These are phyloP conservation scores for Irpex lacteus DNA, from an alignment of 1,284 basidiomycete genomes.

Conservation along the genomic window DNA sequence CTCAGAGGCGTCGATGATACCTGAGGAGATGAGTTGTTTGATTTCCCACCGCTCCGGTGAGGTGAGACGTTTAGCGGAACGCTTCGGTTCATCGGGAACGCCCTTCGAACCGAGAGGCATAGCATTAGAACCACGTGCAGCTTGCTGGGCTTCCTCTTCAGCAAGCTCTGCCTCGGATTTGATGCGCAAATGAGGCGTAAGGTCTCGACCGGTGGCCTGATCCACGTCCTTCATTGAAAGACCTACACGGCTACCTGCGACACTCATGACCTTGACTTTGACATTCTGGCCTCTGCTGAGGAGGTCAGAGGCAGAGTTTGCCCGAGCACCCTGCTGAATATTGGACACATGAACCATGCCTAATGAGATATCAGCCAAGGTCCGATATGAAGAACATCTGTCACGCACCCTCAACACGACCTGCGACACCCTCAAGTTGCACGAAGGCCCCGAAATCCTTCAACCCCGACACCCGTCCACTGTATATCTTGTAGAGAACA, in stretches of 20 bases:
- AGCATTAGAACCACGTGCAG: conserved; percentile 69
- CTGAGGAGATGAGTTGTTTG: conserved; percentile 97
- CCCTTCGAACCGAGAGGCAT: conserved; percentile 49
- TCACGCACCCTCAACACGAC: conserved; percentile 84
- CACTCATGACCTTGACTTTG: conserved; percentile 95
- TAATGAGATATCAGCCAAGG: conserved; percentile 28
- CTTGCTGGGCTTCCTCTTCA: conserved; percentile 68
- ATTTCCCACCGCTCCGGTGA: conserved; percentile 99
- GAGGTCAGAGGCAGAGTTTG: conserved; percentile 86
- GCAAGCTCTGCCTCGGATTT: conserved; percentile 88
- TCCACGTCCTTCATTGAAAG: conserved; percentile 99
- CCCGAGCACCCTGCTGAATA: conserved; percentile 80
- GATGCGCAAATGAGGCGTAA: conserved; percentile 91
- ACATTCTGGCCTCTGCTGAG: conserved; percentile 83
- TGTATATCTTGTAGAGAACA: conserved; percentile 93
- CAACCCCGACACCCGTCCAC: conserved; percentile 80
- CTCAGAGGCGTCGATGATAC: conserved; percentile 88
- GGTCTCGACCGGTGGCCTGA: conserved; percentile 84
- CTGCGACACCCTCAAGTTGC: conserved; percentile 81
- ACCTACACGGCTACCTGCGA: conserved; percentile 78
- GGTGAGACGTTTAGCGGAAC: conserved; percentile 88
- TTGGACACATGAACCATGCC: conserved; percentile 96
- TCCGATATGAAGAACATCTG: conserved; percentile 13
- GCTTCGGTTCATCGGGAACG: conserved; percentile 47
- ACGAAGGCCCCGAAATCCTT: conserved; percentile 98